Percentiles rank a stretch among this genome's conserved stretches.
These are phyloP conservation scores for Pleurotus tuoliensis DNA, from an alignment of 768 basidiomycete species.

Conservation along the genomic window DNA sequence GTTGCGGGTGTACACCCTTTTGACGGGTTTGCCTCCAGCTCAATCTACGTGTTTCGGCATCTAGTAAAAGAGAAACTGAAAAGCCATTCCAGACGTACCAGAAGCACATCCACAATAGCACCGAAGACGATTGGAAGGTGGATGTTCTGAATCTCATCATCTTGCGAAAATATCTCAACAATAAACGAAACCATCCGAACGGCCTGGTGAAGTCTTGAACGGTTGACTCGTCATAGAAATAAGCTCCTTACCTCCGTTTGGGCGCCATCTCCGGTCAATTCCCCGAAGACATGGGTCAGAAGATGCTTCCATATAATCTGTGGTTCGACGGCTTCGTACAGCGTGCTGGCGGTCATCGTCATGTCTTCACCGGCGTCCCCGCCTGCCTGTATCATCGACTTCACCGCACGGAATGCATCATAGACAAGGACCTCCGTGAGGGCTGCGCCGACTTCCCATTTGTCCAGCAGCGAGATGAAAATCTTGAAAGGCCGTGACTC, in stretches of 20 bases:
- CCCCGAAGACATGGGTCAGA: slow-evolving; percentile 49
- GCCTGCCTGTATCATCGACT: slow-evolving; percentile 46
- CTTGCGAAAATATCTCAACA: slow-evolving; percentile 67
- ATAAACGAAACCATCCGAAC: slow-evolving; percentile 70
- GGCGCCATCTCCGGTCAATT: slow-evolving; percentile 42
- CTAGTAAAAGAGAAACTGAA: no score
- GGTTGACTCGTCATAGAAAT: no score
- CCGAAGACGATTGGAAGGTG: slow-evolving; percentile 81
- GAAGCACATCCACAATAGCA: slow-evolving; percentile 58
- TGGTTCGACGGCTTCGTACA: slow-evolving; percentile 94
- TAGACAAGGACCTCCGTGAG: slow-evolving; percentile 77
- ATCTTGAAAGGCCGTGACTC: slow-evolving; percentile 92
- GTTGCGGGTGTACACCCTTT: slow-evolving; percentile 32
- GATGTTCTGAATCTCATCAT: slow-evolving; percentile 80
- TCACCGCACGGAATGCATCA: slow-evolving; percentile 75
- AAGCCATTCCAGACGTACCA: slow-evolving; percentile 39
- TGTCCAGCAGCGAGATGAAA: slow-evolving; percentile 91
- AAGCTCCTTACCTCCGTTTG: slow-evolving; percentile 42
- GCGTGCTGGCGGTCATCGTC: slow-evolving; percentile 76
- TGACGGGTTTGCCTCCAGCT: slow-evolving; percentile 1
- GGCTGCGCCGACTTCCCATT: slow-evolving; percentile 90
- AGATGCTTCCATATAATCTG: slow-evolving; percentile 82
- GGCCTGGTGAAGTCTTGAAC: slow-evolving; percentile 38
- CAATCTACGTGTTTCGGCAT: background rate
- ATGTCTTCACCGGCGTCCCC: slow-evolving; percentile 59